Conservation (phyloP, 2,329 filamentous ascomycete species). For the Trichoderma sp. region DNA sequence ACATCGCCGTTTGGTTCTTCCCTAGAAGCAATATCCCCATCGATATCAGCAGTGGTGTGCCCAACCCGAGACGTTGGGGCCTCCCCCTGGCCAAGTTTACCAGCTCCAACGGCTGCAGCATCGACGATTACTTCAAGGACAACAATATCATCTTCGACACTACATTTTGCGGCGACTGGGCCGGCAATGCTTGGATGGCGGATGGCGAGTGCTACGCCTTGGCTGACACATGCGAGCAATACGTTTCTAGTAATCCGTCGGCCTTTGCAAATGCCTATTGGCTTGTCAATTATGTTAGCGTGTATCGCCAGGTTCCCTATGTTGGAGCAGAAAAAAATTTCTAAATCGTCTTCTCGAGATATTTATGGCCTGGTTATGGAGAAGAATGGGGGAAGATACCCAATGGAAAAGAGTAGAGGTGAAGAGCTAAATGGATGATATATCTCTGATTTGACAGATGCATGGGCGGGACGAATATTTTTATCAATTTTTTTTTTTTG, state of each 20-base stretch:
- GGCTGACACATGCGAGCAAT: constrained; percentile 66
- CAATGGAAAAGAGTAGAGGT: background rate
- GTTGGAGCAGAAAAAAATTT: background rate
- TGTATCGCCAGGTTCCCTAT: constrained; percentile 43
- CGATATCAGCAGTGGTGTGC: constrained; percentile 57
- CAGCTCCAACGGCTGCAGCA: constrained; percentile 65
- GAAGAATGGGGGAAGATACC: background rate
- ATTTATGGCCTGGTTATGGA: background rate
- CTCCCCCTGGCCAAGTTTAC: constrained; percentile 65
- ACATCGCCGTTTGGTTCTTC: constrained; percentile 83
- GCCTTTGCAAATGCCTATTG: constrained; percentile 74
- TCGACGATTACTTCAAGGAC: constrained; percentile 64
- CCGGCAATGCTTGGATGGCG: constrained; percentile 62
- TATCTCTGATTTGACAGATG: background rate
- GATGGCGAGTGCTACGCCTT: constrained; percentile 57
- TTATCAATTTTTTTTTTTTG: background rate
- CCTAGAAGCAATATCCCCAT: constrained; percentile 60
- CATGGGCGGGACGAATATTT: background rate
- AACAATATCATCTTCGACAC: constrained; percentile 79
- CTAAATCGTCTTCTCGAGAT: background rate
- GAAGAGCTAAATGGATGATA: background rate
- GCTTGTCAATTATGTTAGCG: constrained; percentile 68
- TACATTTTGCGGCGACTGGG: constrained; percentile 87
- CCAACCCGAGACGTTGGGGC: constrained; percentile 67
- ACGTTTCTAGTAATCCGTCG: constrained; percentile 65